Base-by-base conservation (phyloP, 768 basidiomycete species). In the Coprinopsis sp. region DNA sequence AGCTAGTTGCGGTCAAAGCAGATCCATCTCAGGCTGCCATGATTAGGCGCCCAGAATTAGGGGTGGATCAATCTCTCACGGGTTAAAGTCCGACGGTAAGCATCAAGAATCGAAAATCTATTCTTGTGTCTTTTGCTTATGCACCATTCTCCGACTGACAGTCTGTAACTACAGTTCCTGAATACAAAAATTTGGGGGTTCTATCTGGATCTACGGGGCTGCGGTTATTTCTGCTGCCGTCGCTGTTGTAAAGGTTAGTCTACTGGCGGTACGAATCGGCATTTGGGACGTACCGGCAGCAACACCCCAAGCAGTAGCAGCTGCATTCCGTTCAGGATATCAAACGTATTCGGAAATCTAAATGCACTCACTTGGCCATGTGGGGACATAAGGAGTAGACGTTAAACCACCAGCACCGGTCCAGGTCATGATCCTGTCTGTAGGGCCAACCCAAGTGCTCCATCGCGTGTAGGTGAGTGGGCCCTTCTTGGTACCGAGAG, bases 381-480 rank as follows among this genome's bases (percentile, higher is more conserved):
- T 36, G 5, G 48, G 48, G 21, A 37, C 44, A 25, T 49, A 49
- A 13, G 22, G n/a, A 7, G 48, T 49, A 19, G 29, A 44, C 14
- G 48, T 44, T 34, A 49, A n/a, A 3, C 48, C 48, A 2, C 31
- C 48, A 23, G 48, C 19, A 3, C 48, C 48, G 4, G 48, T 49
- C 41, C 16, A 33, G 13, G 48, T 49, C 7, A 49, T 34, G 11
- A 36, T 49, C 16, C 48, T n/a, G 31, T 49, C 48, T 3, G 48
- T 49, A 1, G 30, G 30, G 18, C 48, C 48, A 6, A 49, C 48
- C 48, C 48, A 49, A 6, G 48, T 49, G 31, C 31, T 36, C 48
- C 48, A 49, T 14, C 48, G 22, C 13, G 48, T 49, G 33, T 49
- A 49, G 16, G 48, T 49, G 8, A 49, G 21, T 1, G 48, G 48